phyloP scores from a whole-genome alignment of 495 filamentous ascomycete species.

The Podospora tetraspora region DNA sequence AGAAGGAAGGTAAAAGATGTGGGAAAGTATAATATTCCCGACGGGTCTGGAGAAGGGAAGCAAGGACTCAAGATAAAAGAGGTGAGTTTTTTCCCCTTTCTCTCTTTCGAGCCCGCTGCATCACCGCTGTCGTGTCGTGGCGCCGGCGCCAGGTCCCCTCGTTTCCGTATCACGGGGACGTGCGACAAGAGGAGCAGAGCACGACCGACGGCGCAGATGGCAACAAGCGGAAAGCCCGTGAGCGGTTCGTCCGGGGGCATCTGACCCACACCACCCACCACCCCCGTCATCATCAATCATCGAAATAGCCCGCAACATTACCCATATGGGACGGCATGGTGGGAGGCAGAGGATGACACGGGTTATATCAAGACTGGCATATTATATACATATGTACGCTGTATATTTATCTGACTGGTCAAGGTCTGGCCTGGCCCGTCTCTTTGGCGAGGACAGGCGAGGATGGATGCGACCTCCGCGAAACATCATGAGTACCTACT shows the following conservation, averaged over 20 bases:
- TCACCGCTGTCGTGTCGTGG: not conserved
- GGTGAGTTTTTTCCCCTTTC: not conserved
- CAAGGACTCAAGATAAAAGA: not conserved
- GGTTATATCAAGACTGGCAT: conserved; percentile 13
- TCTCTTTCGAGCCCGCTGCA: not conserved
- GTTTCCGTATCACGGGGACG: not conserved
- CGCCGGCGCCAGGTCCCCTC: not conserved
- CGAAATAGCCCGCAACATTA: conserved; percentile 19
- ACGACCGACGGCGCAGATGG: not conserved
- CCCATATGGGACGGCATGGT: conserved; percentile 13
- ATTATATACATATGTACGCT: not conserved
- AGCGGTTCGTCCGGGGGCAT: not conserved
- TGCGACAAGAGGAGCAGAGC: too few relatives aligned
- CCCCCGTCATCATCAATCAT: conserved; percentile 8
- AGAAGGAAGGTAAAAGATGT: too few relatives aligned
- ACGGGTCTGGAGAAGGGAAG: not conserved
- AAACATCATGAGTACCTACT: not conserved
- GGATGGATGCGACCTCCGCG: not conserved
- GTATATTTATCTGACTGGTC: not conserved
- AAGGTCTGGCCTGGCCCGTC: not conserved
- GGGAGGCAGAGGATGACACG: not conserved
- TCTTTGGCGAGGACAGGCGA: not conserved
- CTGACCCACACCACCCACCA: not conserved
- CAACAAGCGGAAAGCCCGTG: not conserved
- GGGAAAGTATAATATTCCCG: too few relatives aligned